Percentiles rank a stretch among this genome's conserved stretches.
These are phyloP conservation scores for Pichia deserticola DNA, from an alignment of 805 yeast species.

Conservation along the genomic window DNA sequence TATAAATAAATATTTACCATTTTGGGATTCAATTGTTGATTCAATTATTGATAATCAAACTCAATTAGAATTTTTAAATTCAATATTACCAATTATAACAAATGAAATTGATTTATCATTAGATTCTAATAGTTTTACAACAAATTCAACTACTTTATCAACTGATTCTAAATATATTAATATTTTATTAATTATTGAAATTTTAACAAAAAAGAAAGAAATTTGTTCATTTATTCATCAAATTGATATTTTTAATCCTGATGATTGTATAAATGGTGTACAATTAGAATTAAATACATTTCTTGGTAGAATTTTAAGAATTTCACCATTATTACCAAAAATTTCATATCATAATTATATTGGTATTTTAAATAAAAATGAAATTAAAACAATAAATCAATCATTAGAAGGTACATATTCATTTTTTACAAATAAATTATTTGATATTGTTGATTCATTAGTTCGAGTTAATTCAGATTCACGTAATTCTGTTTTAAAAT, in stretches of 20 bases:
- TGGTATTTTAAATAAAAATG: conserved; percentile 31
- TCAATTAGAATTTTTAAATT: conserved; percentile 49
- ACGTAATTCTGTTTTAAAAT: conserved; percentile 55
- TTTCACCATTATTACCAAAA: conserved; percentile 64
- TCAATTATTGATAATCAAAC: conserved; percentile 63
- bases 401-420: conserved; percentile 60
- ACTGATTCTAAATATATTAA: conserved; percentile 40
- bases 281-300: conserved; percentile 55
- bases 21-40: conserved; percentile 47
- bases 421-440: conserved; percentile 53
- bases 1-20: conserved; percentile 30
- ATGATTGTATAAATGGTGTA: conserved; percentile 37
- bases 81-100: conserved; percentile 41
- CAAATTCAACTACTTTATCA: not conserved
- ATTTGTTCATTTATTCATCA: conserved; percentile 56
- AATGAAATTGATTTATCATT: conserved; percentile 26
- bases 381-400: conserved; percentile 44
- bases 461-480: conserved; percentile 66
- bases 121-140: conserved; percentile 23
- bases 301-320: conserved; percentile 67
- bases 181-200: conserved; percentile 48
- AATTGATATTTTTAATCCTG: conserved; percentile 45
- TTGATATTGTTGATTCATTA: conserved; percentile 62
- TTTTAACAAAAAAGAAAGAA: conserved; percentile 49
- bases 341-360: conserved; percentile 41